Evolutionary conservation across 129 eudicot species (phyloP).

Genomic region (Chrysanthemum makinoi): DNA sequence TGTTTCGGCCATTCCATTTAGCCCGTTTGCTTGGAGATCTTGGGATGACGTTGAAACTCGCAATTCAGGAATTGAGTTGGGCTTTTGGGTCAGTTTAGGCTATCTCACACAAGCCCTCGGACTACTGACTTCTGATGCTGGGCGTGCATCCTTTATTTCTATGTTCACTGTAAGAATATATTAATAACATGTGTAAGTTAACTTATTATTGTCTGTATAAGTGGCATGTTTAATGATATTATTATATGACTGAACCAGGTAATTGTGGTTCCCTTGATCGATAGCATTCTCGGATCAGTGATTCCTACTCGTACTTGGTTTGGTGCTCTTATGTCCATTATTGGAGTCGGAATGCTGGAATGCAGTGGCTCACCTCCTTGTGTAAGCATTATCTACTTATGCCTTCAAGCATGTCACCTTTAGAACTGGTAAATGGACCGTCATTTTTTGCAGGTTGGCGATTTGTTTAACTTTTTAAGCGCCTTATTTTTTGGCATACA

Average conservation of each 20-base stretch:
- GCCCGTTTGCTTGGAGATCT: slow-evolving; percentile 70
- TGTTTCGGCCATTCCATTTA: slow-evolving; percentile 70
- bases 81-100: slow-evolving; percentile 91
- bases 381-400: slow-evolving; percentile 36
- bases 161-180: slow-evolving; percentile 78
- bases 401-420: background rate
- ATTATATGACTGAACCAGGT: slow-evolving; percentile 47
- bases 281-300: slow-evolving; percentile 76
- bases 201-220: background rate
- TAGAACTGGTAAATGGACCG: background rate
- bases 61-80: slow-evolving; percentile 80
- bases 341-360: slow-evolving; percentile 84
- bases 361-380: slow-evolving; percentile 94
- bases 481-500: slow-evolving; percentile 85
- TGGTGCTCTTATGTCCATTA: slow-evolving; percentile 78
- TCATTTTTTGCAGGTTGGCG: slow-evolving; percentile 55
- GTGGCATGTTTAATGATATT: slow-evolving; percentile 12
- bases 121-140: slow-evolving; percentile 86
- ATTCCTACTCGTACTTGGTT: slow-evolving; percentile 84
- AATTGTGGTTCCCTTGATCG: slow-evolving; percentile 86
- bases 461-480: slow-evolving; percentile 71
- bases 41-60: slow-evolving; percentile 56
- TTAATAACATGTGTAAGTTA: background rate
- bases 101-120: slow-evolving; percentile 88
- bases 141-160: slow-evolving; percentile 78